Base-by-base conservation (phyloP, 257 asterid species). In the Solanum clarkiae region DNA sequence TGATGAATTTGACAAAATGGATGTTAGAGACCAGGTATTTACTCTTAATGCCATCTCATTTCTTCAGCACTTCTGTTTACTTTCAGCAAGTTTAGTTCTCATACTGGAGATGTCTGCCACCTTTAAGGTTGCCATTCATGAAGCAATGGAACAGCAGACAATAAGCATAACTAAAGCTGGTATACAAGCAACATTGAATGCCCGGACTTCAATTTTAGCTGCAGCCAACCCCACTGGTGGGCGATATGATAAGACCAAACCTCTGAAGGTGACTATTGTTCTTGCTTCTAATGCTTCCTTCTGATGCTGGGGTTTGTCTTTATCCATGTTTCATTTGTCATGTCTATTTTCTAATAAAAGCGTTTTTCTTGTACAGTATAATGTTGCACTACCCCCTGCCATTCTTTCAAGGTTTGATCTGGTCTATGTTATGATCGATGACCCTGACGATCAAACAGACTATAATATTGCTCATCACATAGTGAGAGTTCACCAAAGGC, bases 221-320 rank as follows among this genome's bases (percentile, higher is more conserved):
- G 99, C 99, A 66, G 99, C 99, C 79, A 97, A 97, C 85, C 99
- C 99, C 86, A 87, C 95, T 13, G 99, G 99, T n/a, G 99, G 99
- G 54, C 99, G 98, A 54, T 97, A 97, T 87, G 99, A 95, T 62
- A 97, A 91, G 91, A 90, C 98, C 79, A 97, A 95, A 92, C 98
- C 99, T 88, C 90, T 97, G 80, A 97, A 97, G 94, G 99, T 95
- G 90, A 86, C 88, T 72, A 51, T 59, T 66, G 56, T 82, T 40
- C 62, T 49, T 51, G 55, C 57, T 71, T 40, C 60, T 56, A 24
- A 57, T 11, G 63, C 54, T 80, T 62, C 55, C 20, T 81, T 22
- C 16, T 62, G 60, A 24, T 82, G 84, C 18, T 22, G 59, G 29
- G 32, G 82, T 60, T 79, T 54, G 68, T 72, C 60, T 17, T 66